Conservation (phyloP, 2,329 filamentous ascomycete species). For the Penicillium griseofulvum region DNA sequence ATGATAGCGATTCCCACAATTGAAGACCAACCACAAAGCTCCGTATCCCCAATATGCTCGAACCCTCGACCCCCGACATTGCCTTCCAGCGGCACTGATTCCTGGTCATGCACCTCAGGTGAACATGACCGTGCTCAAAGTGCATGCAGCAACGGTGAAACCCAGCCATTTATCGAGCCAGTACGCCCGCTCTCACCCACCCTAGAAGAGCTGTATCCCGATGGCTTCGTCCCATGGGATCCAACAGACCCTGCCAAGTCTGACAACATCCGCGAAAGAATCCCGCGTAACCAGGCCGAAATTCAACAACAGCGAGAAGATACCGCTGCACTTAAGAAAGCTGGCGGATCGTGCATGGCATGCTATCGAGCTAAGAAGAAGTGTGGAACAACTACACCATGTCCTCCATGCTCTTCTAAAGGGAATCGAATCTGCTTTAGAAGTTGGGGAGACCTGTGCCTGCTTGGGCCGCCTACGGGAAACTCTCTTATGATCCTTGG, state of each 20-base stretch:
- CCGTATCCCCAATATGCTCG: background rate
- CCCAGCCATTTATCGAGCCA: background rate
- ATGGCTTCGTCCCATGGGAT: conserved; percentile 15
- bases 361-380: conserved; percentile 30
- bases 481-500: background rate
- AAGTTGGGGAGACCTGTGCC: conserved; percentile 13
- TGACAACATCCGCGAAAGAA: conserved; percentile 6
- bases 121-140: background rate
- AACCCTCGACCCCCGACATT: background rate
- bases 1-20: background rate
- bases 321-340: conserved; percentile 17
- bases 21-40: background rate
- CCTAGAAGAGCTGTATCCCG: too few relatives aligned
- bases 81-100: background rate
- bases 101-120: background rate
- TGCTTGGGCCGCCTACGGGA: conserved; percentile 3
- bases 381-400: conserved; percentile 22
- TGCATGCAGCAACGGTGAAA: background rate
- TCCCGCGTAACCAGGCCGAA: conserved; percentile 12
- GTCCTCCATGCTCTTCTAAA: conserved; percentile 16
- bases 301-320: conserved; percentile 16
- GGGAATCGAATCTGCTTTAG: conserved; percentile 24
- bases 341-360: conserved; percentile 30
- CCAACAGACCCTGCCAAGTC: conserved; percentile 6
- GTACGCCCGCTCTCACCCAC: background rate